Evolutionary conservation across 176 grass and related monocot genomes (phyloP), one percentile per base, ranked within the genome.

Genomic region (Otatea glauca): DNA sequence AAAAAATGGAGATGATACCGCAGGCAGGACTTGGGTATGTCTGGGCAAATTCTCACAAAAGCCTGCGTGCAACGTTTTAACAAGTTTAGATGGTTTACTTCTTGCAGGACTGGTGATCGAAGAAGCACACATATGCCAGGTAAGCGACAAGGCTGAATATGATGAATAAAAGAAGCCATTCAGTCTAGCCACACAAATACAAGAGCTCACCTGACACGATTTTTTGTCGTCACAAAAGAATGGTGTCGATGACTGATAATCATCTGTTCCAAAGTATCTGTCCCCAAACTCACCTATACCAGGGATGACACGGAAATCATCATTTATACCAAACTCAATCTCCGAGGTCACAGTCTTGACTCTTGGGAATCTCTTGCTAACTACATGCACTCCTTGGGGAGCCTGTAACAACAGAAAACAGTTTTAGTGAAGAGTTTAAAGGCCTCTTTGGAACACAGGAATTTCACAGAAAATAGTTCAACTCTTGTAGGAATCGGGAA

Each of bases 301-400:
- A 68, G 94, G 94, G 69, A 98, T 73, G 23, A 98, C 92, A 56
- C 92, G 92, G 48, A 84, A 92, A 86, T 94, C 89, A 29, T 93
- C 85, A 63, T 98, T 98, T 56, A 98, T 75, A 76, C 95, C 95
- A 65, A 90, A 81, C 39, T 98, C 95, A 71, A 98, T 95, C 81
- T 95, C 95, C 0, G 95, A 98, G n/a, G 95, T 98, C 85, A 95
- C 95, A 43, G 95, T 98, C 86, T 98, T 93, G 48, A 98, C 58
- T 85, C 95, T 94, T 8, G 95, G 95, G 39, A 98, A 98, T 82
- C 84, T 93, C 92, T 95, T 98, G 85, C 95, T 93, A 20, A 95
- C 95, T 13, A 90, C 95, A 76, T 93, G 91, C 58, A 96, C 88
- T 71, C 94, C 94, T 91, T 93, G 91, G 54, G 91, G 94, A 43